These are phyloP conservation scores for Kwoniella dendrophila DNA, from an alignment of 768 basidiomycete species.

Conservation along the genomic window DNA sequence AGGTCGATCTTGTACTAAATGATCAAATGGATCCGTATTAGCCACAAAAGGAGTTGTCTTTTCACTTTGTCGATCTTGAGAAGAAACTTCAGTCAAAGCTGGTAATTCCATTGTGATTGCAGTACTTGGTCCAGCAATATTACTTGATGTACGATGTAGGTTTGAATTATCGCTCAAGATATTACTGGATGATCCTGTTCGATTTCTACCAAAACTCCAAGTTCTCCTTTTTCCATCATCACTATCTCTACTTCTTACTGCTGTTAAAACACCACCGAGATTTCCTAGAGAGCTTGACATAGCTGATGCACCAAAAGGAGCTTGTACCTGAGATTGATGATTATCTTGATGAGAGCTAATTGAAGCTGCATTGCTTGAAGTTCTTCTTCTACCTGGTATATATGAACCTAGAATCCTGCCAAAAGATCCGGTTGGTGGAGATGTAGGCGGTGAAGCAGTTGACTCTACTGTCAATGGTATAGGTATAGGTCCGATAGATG, in stretches of 20 bases:
- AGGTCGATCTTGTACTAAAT: background rate
- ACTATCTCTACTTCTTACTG: constrained; percentile 34
- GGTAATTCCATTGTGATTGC: background rate
- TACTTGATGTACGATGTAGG: constrained; percentile 1
- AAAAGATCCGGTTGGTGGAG: constrained; percentile 18
- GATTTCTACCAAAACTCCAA: constrained; percentile 34
- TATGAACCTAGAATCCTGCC: constrained; percentile 5
- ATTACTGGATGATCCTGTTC: constrained; percentile 18
- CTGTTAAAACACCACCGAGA: constrained; percentile 11
- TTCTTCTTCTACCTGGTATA: constrained; percentile 26
- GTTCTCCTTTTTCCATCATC: constrained; percentile 32
- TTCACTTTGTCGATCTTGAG: background rate
- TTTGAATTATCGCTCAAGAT: background rate
- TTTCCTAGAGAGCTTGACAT: constrained; percentile 9
- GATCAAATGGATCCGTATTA: background rate
- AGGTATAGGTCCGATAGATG: constrained; percentile 17
- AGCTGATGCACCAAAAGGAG: background rate
- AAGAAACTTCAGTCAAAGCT: background rate
- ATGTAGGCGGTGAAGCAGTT: constrained; percentile 3
- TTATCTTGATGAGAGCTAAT: background rate
- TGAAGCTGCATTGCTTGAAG: constrained; percentile 3
- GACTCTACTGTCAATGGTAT: background rate
- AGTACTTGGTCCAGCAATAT: background rate
- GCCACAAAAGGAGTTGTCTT: background rate
- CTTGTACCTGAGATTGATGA: background rate